phyloP scores from a whole-genome alignment of 1,284 basidiomycete genomes.

The Trametes versicolor region DNA sequence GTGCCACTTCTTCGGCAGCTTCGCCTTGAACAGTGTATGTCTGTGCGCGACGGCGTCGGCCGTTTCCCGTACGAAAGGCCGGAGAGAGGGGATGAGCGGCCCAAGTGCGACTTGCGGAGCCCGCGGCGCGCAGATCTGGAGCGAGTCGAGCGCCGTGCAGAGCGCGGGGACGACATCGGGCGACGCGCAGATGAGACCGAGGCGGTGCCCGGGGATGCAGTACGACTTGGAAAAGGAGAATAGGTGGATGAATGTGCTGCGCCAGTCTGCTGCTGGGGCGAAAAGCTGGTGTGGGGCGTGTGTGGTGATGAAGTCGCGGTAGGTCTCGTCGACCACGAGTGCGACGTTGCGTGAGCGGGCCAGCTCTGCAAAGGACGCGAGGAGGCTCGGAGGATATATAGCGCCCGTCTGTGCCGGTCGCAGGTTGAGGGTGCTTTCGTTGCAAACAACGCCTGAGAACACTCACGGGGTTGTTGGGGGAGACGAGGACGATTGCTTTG shows the following conservation, averaged over 20 bases:
- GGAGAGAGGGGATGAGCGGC: constrained; percentile 61
- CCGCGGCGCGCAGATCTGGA: constrained; percentile 83
- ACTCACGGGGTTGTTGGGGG: constrained; percentile 78
- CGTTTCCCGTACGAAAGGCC: constrained; percentile 61
- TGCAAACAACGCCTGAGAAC: background rate
- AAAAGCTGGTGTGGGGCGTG: constrained; percentile 68
- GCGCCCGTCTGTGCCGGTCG: constrained; percentile 72
- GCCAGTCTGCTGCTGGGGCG: constrained; percentile 56
- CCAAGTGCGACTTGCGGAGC: constrained; percentile 76
- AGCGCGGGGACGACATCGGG: constrained; percentile 64
- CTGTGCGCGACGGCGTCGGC: constrained; percentile 64
- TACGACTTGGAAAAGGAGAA: constrained; percentile 89
- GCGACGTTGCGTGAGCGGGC: constrained; percentile 69
- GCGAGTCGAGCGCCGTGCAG: constrained; percentile 70
- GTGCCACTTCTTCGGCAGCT: constrained; percentile 62
- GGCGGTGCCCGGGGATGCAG: constrained; percentile 85
- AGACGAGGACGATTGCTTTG: constrained; percentile 78
- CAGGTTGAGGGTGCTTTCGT: background rate
- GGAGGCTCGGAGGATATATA: constrained; percentile 67
- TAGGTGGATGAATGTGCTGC: constrained; percentile 72
- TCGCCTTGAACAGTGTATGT: constrained; percentile 65
- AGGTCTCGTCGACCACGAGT: constrained; percentile 91
- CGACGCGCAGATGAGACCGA: constrained; percentile 81
- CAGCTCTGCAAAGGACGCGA: constrained; percentile 73
- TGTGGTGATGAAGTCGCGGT: constrained; percentile 81